phyloP scores from a whole-genome alignment of 805 yeast species.

The Torulaspora quercuum region DNA sequence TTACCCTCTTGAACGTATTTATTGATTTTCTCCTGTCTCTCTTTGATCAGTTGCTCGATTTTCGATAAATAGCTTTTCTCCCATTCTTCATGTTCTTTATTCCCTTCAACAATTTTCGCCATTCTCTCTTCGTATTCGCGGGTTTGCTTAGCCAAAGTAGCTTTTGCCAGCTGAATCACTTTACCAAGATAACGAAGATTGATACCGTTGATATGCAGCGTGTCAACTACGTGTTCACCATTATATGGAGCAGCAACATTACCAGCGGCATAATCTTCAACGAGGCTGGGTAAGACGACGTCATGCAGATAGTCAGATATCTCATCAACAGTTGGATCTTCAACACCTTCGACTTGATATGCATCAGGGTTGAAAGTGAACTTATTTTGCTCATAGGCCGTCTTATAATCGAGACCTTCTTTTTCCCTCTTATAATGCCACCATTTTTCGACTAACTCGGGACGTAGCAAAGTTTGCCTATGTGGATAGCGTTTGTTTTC shows the following conservation, averaged over 20 bases:
- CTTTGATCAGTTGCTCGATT: constrained; percentile 34
- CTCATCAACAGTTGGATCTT: constrained; percentile 53
- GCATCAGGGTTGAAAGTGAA: constrained; percentile 79
- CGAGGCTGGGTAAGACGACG: constrained; percentile 58
- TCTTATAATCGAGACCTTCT: constrained; percentile 30
- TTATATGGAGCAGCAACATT: constrained; percentile 67
- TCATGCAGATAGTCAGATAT: constrained; percentile 61
- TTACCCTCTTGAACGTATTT: constrained; percentile 35
- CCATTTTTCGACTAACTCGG: constrained; percentile 90
- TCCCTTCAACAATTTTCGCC: constrained; percentile 26
- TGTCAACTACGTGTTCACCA: constrained; percentile 66
- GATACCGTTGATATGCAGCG: constrained; percentile 78
- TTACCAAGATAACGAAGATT: constrained; percentile 83
- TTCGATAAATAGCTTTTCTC: constrained; percentile 31
- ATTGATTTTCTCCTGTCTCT: constrained; percentile 37
- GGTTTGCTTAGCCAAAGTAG: constrained; percentile 24
- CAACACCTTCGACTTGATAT: constrained; percentile 45
- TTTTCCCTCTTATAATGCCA: constrained; percentile 64
- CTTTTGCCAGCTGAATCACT: constrained; percentile 35
- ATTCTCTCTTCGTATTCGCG: constrained; percentile 23
- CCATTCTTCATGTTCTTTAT: constrained; percentile 37
- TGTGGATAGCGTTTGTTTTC: constrained; percentile 68
- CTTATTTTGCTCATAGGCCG: constrained; percentile 40
- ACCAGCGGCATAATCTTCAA: constrained; percentile 42
- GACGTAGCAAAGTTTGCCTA: constrained; percentile 70